Conservation (phyloP, 202 grass and related monocot species). For the Zoysia matrella region DNA sequence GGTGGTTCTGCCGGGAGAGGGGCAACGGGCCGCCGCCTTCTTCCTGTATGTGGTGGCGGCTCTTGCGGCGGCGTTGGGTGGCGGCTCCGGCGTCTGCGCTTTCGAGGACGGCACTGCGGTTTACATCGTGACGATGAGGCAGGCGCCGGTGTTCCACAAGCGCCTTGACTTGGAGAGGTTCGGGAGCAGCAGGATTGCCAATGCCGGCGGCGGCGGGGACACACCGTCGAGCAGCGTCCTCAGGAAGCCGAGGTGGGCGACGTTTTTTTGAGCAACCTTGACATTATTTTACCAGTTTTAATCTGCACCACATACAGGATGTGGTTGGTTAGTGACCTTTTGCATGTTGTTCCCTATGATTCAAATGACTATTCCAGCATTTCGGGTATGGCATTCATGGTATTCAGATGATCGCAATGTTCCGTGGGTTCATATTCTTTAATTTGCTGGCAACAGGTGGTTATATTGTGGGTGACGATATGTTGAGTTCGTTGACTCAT, state of each 20-base stretch:
- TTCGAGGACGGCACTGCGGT: slow-evolving; percentile 71
- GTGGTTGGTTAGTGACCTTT: background rate
- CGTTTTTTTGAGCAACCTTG: slow-evolving; percentile 1
- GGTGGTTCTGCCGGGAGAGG: slow-evolving; percentile 35
- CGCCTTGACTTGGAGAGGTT: slow-evolving; percentile 55
- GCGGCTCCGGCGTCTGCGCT: slow-evolving; percentile 28
- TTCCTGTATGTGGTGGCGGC: slow-evolving; percentile 38
- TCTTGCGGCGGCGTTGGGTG: slow-evolving; percentile 40
- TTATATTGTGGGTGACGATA: background rate
- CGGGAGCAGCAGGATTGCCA: slow-evolving; percentile 46
- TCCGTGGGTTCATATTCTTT: background rate
- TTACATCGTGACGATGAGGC: slow-evolving; percentile 95
- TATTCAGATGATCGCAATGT: slow-evolving; percentile 4
- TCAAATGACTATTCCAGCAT: background rate
- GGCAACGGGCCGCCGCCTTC: slow-evolving; percentile 17
- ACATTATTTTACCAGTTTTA: slow-evolving; percentile 7
- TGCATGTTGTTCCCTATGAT: background rate
- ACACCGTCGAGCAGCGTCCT: slow-evolving; percentile 63
- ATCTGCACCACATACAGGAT: background rate
- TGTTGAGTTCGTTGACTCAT: background rate
- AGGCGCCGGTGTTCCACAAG: slow-evolving; percentile 64
- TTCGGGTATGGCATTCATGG: background rate
- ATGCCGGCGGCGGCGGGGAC: slow-evolving; percentile 37
- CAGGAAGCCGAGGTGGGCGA: slow-evolving; percentile 69
- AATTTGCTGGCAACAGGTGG: background rate